phyloP scores from a whole-genome alignment of 108 stramenopile genomes.

The Skeletonema potamos region DNA sequence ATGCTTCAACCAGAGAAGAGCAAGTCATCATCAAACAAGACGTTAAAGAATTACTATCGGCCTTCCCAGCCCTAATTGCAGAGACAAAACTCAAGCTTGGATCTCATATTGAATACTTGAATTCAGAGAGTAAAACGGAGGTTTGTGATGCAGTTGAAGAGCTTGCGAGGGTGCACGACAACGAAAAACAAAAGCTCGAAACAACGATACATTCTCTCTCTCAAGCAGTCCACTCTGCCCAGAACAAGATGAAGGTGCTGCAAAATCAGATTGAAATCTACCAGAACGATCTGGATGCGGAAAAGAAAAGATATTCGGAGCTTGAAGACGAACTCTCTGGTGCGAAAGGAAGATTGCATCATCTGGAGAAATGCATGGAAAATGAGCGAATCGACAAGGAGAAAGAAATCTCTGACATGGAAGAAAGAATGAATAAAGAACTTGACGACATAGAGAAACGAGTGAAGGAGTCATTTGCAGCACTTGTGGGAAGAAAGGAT shows the following conservation, averaged over 20 bases:
- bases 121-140: slow-evolving; percentile 5
- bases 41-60: neutral
- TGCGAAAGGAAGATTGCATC: slow-evolving; percentile 6
- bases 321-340: neutral
- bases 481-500: slow-evolving; percentile 14
- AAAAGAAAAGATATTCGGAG: neutral
- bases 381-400: slow-evolving; percentile 12
- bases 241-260: slow-evolving; percentile 3
- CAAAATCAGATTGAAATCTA: slow-evolving; percentile 2
- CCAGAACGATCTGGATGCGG: neutral
- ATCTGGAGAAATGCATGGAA: slow-evolving; percentile 4
- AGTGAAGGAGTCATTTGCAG: slow-evolving; percentile 20
- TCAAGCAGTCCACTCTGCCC: neutral
- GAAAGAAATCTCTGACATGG: slow-evolving; percentile 7
- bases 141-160: slow-evolving; percentile 7
- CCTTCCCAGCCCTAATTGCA: neutral
- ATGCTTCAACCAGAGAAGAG: slow-evolving; percentile 6
- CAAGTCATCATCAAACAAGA: neutral
- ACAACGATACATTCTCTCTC: slow-evolving; percentile 7
- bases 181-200: slow-evolving; percentile 16
- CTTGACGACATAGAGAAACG: slow-evolving; percentile 24
- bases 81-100: slow-evolving; percentile 4
- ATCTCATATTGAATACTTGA: neutral
- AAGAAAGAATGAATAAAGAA: slow-evolving; percentile 26
- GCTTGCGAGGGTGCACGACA: slow-evolving; percentile 8